A percentile compares a stretch with the other conserved stretches of the same genome.
Conservation (phyloP, 768 basidiomycete species). For the Neoboletus magnificus region DNA sequence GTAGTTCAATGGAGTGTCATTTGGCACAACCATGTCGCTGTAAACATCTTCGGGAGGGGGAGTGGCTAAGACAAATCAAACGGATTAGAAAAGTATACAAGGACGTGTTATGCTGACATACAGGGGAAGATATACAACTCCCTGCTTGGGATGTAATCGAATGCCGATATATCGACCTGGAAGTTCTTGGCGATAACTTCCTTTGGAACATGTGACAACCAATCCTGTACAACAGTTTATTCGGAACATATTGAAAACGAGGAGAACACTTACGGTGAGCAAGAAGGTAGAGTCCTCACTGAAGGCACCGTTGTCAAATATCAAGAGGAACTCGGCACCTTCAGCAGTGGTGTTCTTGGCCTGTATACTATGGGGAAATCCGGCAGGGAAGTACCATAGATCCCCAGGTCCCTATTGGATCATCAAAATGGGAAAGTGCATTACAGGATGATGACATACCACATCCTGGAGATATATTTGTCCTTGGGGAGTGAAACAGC, state of each 20-base stretch:
- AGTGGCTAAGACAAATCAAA: constrained; percentile 27
- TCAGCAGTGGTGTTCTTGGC: constrained; percentile 45
- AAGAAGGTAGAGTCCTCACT: constrained; percentile 59
- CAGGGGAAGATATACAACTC: constrained; percentile 57
- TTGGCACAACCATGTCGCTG: constrained; percentile 46
- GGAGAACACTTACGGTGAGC: constrained; percentile 20
- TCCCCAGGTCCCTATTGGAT: constrained; percentile 36
- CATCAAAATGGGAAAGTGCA: constrained; percentile 17
- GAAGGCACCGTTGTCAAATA: constrained; percentile 43
- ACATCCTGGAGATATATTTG: constrained; percentile 51
- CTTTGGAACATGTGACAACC: constrained; percentile 61
- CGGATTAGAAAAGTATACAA: neutral
- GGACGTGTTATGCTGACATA: constrained; percentile 12
- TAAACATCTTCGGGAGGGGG: constrained; percentile 42
- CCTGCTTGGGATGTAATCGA: constrained; percentile 50
- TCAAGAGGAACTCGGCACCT: constrained; percentile 53
- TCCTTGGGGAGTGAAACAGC: constrained; percentile 51
- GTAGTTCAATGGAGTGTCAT: constrained; percentile 49
- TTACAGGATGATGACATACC: constrained; percentile 32
- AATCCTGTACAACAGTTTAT: constrained; percentile 43
- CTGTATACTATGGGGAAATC: constrained; percentile 54
- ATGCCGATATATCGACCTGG: constrained; percentile 42
- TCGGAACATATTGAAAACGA: neutral
- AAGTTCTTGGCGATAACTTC: constrained; percentile 66
- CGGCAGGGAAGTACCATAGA: constrained; percentile 60